Evolutionary conservation across 1,284 basidiomycete species (phyloP), one percentile per base, ranked within the genome.

Genomic region (Rhizoctonia solani): DNA sequence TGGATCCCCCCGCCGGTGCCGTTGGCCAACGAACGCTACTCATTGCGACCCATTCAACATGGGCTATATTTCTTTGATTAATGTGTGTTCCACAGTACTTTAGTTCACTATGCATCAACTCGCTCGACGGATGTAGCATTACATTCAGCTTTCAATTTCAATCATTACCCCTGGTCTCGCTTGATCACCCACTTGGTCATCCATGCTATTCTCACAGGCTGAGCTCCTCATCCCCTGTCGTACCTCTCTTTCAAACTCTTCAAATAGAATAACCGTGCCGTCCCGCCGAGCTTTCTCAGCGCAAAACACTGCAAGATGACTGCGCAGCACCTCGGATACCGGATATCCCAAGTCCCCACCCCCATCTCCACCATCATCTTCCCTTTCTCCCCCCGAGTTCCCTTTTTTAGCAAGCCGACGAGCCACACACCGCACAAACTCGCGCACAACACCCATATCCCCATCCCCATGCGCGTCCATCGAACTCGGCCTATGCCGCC

Each of bases 251-350:
- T 74, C 74, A 70, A 76, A 79, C 50, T 73, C 65, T 9, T 69
- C 73, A 65, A 76, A 77, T 56, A 90, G 82, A 1, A 93, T 82
- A 3, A 92, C 85, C 9, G 73, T 78, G 11, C 87, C 88, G 71
- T 87, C 83, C 66, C 75, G 81, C 69, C 92, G 80, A 71, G 89
- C 89, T 71, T 83, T 81, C 79, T 93, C 92, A 42, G 90, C 90
- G 54, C 92, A 92, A 77, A 94, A 93, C 46, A 93, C 90, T 1
- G 88, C 86, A 72, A 93, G 74, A 77, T 93, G 92, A 72, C 87
- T 90, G 74, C 82, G 85, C 69, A 93, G 76, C 29, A 91, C 83
- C 66, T 92, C 89, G 11, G 79, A 77, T 0, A 90, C 74, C 11
- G 89, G 89, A 42, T 76, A 71, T 1, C 86, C 88, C 34, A 93